A percentile compares a stretch with the other conserved stretches of the same genome.
These are phyloP conservation scores for Gracilaria gracilis DNA, from an alignment of 23 red algal genomes.

Conservation along the genomic window DNA sequence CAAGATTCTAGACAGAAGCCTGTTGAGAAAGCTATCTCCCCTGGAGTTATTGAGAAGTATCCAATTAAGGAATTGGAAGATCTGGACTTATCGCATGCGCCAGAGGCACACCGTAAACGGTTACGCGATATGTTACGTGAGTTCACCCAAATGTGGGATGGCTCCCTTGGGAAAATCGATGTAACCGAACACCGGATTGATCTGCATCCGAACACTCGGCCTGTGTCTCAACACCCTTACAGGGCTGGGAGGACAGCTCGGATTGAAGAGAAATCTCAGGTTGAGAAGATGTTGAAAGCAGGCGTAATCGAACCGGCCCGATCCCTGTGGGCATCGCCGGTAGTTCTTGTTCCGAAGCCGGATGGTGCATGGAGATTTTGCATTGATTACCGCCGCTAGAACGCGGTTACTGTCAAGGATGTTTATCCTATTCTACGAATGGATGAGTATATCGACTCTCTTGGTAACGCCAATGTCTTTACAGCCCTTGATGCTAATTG, in stretches of 20 bases:
- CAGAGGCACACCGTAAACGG: background rate
- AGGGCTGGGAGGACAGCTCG: background rate
- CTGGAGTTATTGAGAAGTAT: background rate
- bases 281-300: background rate
- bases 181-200: background rate
- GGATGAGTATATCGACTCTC: background rate
- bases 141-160: background rate
- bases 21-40: background rate
- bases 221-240: background rate
- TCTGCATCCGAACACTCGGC: background rate
- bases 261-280: background rate
- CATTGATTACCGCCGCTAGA: background rate
- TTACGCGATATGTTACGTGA: background rate
- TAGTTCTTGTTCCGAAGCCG: background rate
- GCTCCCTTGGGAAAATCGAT: background rate
- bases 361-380: background rate
- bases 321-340: background rate
- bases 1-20: background rate
- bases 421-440: constrained; percentile 10
- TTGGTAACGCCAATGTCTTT: background rate
- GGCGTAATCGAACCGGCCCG: background rate
- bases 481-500: background rate
- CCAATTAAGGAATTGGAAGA: background rate
- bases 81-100: background rate
- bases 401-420: background rate